phyloP scores from a whole-genome alignment of 768 basidiomycete species.

The Hemileccinum impolitum region DNA sequence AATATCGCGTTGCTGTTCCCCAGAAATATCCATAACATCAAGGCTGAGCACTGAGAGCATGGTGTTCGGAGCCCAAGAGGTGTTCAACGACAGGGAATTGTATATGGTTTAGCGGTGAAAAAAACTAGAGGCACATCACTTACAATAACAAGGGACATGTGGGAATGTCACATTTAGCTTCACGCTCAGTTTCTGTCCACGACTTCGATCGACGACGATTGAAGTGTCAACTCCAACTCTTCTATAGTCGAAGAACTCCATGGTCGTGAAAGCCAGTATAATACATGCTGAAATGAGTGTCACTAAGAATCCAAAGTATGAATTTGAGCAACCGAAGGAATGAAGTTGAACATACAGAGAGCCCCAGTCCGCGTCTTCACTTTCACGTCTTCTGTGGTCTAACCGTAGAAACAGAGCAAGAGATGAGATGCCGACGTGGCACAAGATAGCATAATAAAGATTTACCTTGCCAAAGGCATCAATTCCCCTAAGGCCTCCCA shows the following conservation, averaged over 20 bases:
- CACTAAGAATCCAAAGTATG: constrained; percentile 46
- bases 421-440: constrained; percentile 4
- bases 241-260: constrained; percentile 97
- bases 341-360: constrained; percentile 55
- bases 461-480: constrained; percentile 99
- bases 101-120: neutral
- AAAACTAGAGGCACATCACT: constrained; percentile 32
- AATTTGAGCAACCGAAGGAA: constrained; percentile 2
- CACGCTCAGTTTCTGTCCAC: constrained; percentile 93
- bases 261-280: constrained; percentile 85
- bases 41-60: constrained; percentile 75
- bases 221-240: constrained; percentile 84
- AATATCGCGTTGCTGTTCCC: constrained; percentile 89
- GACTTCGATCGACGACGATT: constrained; percentile 89
- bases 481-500: constrained; percentile 79
- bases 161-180: constrained; percentile 94
- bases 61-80: neutral
- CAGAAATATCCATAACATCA: constrained; percentile 98
- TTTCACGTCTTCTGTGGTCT: constrained; percentile 99
- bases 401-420: constrained; percentile 10
- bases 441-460: neutral
- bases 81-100: neutral
- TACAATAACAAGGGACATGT: constrained; percentile 94
- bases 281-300: constrained; percentile 89
- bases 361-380: constrained; percentile 96